phyloP scores from a whole-genome alignment of 345 rosid species.

The Bruguiera parviflora region DNA sequence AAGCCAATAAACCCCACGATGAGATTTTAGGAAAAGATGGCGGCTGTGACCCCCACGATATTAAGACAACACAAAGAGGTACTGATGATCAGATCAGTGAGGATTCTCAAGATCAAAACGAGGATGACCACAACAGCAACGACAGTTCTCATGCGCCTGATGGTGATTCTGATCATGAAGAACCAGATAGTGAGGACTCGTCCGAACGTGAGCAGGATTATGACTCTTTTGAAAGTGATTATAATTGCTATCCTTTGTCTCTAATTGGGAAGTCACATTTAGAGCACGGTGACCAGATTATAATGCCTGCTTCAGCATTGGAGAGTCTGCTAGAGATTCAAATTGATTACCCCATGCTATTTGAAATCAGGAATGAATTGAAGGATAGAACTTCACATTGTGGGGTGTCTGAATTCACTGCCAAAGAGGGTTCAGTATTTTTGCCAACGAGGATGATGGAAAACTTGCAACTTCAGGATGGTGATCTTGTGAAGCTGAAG shows the following conservation, averaged over 20 bases:
- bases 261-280: conserved; percentile 3
- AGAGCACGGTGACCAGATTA: conserved; percentile 17
- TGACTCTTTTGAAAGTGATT: neutral
- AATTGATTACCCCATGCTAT: conserved; percentile 21
- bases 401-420: conserved; percentile 30
- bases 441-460: conserved; percentile 34
- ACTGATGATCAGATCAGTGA: too few relatives aligned
- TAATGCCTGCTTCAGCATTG: conserved; percentile 20
- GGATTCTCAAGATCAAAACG: neutral
- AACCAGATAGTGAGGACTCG: too few relatives aligned
- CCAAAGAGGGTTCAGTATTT: conserved; percentile 10
- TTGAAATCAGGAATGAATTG: conserved; percentile 15
- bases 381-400: conserved; percentile 18
- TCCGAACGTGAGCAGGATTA: too few relatives aligned
- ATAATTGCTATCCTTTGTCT: conserved; percentile 3
- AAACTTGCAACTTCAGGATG: conserved; percentile 18
- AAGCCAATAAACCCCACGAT: too few relatives aligned
- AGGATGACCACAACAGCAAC: neutral
- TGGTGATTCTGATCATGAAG: neutral
- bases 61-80: too few relatives aligned
- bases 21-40: too few relatives aligned
- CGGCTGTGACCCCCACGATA: too few relatives aligned
- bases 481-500: conserved; percentile 6
- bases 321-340: neutral
- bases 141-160: neutral